Evolutionary conservation across 176 grass and related monocot genomes (phyloP).

Genomic region (Aegilops longissima): DNA sequence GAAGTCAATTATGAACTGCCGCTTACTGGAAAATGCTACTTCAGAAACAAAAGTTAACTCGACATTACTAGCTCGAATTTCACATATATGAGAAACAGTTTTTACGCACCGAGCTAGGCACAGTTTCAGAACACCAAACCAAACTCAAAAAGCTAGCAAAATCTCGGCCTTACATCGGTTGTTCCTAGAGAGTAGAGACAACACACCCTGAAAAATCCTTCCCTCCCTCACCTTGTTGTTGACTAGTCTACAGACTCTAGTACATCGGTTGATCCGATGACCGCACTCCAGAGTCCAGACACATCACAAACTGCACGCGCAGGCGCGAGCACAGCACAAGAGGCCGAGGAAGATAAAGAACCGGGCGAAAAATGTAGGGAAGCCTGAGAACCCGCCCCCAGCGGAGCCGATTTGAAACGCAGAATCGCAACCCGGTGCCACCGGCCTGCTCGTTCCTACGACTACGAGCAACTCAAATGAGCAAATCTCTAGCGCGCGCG

Average conservation of each 20-base stretch:
- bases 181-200: not conserved
- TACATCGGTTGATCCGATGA: constrained; percentile 4
- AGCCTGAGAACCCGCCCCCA: not conserved
- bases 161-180: not conserved
- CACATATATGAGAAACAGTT: not conserved
- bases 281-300: not conserved
- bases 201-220: not conserved
- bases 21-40: not conserved
- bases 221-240: not conserved
- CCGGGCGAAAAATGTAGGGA: not conserved
- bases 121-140: not conserved
- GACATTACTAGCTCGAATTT: not conserved
- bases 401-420: not conserved
- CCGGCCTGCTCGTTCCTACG: not conserved
- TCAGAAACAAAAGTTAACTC: not conserved
- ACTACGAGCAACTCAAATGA: not conserved
- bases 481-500: not conserved
- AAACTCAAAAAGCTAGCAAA: not conserved
- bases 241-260: not conserved
- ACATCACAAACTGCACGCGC: not conserved
- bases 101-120: not conserved
- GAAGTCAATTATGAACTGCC: not conserved
- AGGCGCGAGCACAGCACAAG: not conserved
- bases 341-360: not conserved
- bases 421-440: not conserved